Evolutionary conservation across 352 stramenopile species (phyloP).

Genomic region (Globisporangium paroecandrum): DNA sequence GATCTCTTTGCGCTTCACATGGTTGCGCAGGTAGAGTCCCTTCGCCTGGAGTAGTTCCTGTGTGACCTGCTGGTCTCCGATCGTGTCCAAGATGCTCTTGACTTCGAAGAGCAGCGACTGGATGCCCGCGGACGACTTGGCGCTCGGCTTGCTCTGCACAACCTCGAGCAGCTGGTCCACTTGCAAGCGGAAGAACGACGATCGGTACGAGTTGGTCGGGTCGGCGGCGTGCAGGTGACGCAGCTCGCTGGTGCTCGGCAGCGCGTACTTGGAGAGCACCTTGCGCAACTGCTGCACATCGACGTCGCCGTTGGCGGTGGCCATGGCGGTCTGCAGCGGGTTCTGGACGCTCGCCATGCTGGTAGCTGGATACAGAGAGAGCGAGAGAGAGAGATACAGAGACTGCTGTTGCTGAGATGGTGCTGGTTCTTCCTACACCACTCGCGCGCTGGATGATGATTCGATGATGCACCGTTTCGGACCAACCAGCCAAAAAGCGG

Average conservation of each 20-base stretch:
- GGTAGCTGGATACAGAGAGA: constrained; percentile 5
- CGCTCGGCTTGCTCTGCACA: constrained; percentile 52
- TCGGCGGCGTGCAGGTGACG: constrained; percentile 75
- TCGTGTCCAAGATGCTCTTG: constrained; percentile 66
- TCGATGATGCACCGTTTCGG: constrained; percentile 14
- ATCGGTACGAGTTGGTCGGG: constrained; percentile 64
- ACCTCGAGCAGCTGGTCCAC: constrained; percentile 82
- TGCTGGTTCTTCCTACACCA: constrained; percentile 4
- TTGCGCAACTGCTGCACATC: constrained; percentile 63
- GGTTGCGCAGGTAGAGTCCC: constrained; percentile 60
- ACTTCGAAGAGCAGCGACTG: constrained; percentile 79
- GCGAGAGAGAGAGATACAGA: background rate
- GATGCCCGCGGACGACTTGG: constrained; percentile 42
- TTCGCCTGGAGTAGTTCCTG: constrained; percentile 57
- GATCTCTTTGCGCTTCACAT: constrained; percentile 83
- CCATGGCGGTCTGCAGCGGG: constrained; percentile 10
- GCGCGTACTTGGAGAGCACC: constrained; percentile 84
- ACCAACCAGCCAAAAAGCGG: constrained; percentile 11
- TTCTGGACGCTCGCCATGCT: constrained; percentile 18
- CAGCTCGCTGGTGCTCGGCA: constrained; percentile 85
- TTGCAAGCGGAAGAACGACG: constrained; percentile 85
- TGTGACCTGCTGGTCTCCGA: constrained; percentile 72
- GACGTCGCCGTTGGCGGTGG: constrained; percentile 19
- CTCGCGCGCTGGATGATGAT: background rate
- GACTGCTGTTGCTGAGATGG: background rate